phyloP scores from a whole-genome alignment of 306 rosid genomes.

The Cicer cuneatum region DNA sequence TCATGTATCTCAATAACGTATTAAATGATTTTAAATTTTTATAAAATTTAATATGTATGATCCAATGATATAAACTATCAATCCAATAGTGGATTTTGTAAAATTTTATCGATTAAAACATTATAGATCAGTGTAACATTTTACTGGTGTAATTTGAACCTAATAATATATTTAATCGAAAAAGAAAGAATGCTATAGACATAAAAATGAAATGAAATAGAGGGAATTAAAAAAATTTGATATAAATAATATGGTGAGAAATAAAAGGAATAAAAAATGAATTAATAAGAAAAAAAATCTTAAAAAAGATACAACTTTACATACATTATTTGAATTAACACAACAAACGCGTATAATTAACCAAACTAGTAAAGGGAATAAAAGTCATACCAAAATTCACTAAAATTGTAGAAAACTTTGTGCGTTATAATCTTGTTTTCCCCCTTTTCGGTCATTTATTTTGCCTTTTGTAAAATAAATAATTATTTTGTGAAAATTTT shows the following conservation, averaged over 20 bases:
- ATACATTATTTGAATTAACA: neutral
- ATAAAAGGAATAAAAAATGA: neutral
- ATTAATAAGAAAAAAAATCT: conserved; percentile 57
- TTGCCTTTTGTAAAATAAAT: neutral
- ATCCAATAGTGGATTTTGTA: no score
- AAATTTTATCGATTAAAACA: no score
- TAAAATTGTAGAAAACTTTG: conserved; percentile 12
- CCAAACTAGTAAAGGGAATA: conserved; percentile 39
- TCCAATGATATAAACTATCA: no score
- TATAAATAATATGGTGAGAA: neutral
- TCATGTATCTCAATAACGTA: no score
- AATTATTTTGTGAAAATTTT: conserved; percentile 5
- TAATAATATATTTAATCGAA: no score
- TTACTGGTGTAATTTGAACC: no score
- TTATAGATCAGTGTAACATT: no score
- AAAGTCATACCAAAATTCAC: no score
- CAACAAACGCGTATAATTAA: conserved; percentile 48
- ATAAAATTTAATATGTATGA: no score
- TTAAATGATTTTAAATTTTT: no score
- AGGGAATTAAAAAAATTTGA: no score
- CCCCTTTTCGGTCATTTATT: neutral
- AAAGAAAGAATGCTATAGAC: neutral
- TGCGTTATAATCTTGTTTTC: neutral
- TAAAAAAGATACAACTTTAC: conserved; percentile 48
- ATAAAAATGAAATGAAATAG: neutral